Evolutionary conservation across 2,329 filamentous ascomycete genomes (phyloP).

Genomic region (Sclerotinia trifoliorum): DNA sequence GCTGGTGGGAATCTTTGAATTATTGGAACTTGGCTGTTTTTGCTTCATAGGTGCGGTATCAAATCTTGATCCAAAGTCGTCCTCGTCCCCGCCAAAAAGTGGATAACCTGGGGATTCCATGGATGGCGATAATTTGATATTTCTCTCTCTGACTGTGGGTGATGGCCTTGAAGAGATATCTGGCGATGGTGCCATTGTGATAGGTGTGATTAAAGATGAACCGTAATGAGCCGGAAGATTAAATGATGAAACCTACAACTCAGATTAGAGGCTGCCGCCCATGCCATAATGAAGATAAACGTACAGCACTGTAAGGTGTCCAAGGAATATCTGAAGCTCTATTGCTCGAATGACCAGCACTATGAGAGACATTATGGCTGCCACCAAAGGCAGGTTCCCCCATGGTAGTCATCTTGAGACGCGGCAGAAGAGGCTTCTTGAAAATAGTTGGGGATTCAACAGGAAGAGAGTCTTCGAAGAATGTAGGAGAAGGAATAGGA

Average conservation of each 20-base stretch:
- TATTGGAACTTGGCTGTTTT: conserved; percentile 26
- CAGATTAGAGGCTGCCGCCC: conserved; percentile 21
- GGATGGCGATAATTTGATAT: conserved; percentile 29
- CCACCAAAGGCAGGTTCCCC: conserved; percentile 20
- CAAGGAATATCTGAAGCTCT: conserved; percentile 24
- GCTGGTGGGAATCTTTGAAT: conserved; percentile 26
- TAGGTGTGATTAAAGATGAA: conserved; percentile 34
- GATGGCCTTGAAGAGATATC: conserved; percentile 26
- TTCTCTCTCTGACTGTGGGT: conserved; percentile 24
- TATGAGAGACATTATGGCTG: conserved; percentile 10
- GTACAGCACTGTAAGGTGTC: conserved; percentile 35
- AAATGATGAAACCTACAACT: conserved; percentile 37
- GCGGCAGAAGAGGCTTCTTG: conserved; percentile 18
- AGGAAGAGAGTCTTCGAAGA: neutral
- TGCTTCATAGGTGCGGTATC: conserved; percentile 32
- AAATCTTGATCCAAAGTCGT: conserved; percentile 27
- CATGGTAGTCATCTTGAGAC: conserved; percentile 17
- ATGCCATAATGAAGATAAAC: conserved; percentile 20
- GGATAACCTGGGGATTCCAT: conserved; percentile 28
- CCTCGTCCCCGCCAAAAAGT: conserved; percentile 27
- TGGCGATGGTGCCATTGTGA: conserved; percentile 33
- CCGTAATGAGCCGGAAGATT: conserved; percentile 36
- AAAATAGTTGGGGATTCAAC: conserved; percentile 17
- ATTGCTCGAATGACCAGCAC: conserved; percentile 10
- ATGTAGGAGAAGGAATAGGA: conserved; percentile 12